Conservation (phyloP, 805 yeast genomes). For the Zygosaccharomyces pseudorouxii region DNA sequence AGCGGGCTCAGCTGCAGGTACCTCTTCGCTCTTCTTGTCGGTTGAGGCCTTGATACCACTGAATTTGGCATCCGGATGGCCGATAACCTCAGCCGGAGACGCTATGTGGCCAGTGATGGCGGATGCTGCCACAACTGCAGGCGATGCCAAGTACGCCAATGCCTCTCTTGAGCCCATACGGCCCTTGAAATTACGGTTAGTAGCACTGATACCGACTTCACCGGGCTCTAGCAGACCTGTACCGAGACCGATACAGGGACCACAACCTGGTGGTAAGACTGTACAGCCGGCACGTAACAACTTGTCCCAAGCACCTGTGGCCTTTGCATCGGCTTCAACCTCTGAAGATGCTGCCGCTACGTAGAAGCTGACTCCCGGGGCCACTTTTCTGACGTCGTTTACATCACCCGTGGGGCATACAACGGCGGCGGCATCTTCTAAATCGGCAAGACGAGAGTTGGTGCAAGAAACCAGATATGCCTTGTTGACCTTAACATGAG, state of each 20-base stretch:
- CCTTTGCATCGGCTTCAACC: slow-evolving; percentile 90
- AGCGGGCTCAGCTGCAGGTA: slow-evolving; percentile 31
- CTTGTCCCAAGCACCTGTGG: slow-evolving; percentile 86
- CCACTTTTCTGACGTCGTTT: slow-evolving; percentile 54
- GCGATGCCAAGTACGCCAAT: slow-evolving; percentile 90
- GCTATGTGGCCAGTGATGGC: slow-evolving; percentile 95
- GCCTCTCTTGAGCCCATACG: slow-evolving; percentile 99
- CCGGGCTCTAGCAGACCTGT: slow-evolving; percentile 91
- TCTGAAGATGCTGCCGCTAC: slow-evolving; percentile 95
- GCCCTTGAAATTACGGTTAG: slow-evolving; percentile 97
- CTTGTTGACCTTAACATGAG: slow-evolving; percentile 74
- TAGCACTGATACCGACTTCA: slow-evolving; percentile 97
- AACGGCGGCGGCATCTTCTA: slow-evolving; percentile 89
- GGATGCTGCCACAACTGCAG: slow-evolving; percentile 97
- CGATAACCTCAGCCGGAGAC: slow-evolving; percentile 80
- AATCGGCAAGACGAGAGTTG: slow-evolving; percentile 87
- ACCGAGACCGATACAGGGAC: slow-evolving; percentile 98
- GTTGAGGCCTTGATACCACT: slow-evolving; percentile 43
- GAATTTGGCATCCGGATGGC: slow-evolving; percentile 47
- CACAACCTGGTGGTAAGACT: slow-evolving; percentile 97
- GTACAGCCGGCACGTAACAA: slow-evolving; percentile 89
- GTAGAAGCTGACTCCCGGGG: slow-evolving; percentile 88
- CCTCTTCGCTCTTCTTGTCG: slow-evolving; percentile 21
- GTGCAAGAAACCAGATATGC: slow-evolving; percentile 98
- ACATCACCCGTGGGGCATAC: slow-evolving; percentile 42